Conservation (phyloP, 805 yeast species). For the Ogataea salicorniae region DNA sequence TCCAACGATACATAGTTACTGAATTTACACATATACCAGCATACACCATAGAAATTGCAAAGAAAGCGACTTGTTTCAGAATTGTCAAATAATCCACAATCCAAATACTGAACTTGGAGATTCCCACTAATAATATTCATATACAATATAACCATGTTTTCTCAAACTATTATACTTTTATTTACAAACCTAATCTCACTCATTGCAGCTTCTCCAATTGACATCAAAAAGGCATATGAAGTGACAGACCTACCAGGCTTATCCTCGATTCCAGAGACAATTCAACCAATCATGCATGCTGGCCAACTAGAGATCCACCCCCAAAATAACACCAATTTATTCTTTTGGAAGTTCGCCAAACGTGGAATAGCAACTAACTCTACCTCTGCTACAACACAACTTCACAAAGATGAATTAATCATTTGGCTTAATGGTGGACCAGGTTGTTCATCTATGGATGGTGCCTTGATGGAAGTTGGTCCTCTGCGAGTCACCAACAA, state of each 20-base stretch:
- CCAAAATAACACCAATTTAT: constrained; percentile 53
- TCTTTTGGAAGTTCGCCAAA: constrained; percentile 67
- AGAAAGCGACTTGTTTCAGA: too few species aligned
- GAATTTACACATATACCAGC: too few species aligned
- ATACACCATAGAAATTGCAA: too few species aligned
- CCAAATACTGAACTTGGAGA: too few species aligned
- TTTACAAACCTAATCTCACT: background rate
- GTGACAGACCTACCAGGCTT: constrained; percentile 27
- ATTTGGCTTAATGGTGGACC: constrained; percentile 99
- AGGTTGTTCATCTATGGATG: constrained; percentile 97
- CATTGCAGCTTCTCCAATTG: background rate
- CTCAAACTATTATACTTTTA: background rate
- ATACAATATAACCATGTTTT: background rate
- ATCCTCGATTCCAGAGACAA: constrained; percentile 14
- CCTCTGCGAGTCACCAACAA: constrained; percentile 60
- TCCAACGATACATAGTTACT: too few species aligned
- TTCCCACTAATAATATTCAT: background rate
- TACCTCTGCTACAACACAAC: background rate
- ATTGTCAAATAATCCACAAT: too few species aligned
- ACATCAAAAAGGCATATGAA: constrained; percentile 6
- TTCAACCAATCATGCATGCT: constrained; percentile 53
- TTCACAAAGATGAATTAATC: constrained; percentile 38
- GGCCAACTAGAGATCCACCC: constrained; percentile 59
- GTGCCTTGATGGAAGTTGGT: constrained; percentile 88
- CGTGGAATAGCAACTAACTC: constrained; percentile 11